Conservation (phyloP, 768 basidiomycete species). For the Rhizopogon vesiculosus region DNA sequence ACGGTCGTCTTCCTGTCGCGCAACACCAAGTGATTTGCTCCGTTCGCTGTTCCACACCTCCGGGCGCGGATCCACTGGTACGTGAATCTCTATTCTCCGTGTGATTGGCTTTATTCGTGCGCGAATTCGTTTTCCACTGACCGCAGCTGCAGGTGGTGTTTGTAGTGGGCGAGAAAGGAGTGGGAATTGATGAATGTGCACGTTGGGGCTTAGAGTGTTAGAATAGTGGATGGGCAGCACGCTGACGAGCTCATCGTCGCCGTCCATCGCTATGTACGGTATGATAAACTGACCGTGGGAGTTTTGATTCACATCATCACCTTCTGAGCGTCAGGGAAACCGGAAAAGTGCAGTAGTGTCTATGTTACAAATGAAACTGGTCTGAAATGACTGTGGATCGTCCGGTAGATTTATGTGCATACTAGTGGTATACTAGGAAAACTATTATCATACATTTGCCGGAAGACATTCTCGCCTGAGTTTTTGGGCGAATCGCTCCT, state of each 20-base stretch:
- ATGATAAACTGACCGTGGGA: not conserved
- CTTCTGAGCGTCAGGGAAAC: not conserved
- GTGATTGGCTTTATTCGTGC: conserved; percentile 66
- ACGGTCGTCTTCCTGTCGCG: conserved; percentile 67
- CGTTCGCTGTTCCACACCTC: conserved; percentile 81
- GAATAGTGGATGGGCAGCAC: conserved; percentile 72
- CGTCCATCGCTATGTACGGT: conserved; percentile 14
- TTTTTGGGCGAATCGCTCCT: not conserved
- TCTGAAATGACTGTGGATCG: conserved; percentile 3
- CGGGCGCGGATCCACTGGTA: conserved; percentile 74
- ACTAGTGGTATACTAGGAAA: not conserved
- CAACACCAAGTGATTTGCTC: conserved; percentile 59
- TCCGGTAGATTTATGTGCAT: conserved; percentile 1
- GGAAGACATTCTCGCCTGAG: not conserved
- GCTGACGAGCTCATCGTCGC: conserved; percentile 57
- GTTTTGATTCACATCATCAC: not conserved
- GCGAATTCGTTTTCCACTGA: conserved; percentile 71
- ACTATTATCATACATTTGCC: conserved; percentile 7
- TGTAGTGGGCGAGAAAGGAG: conserved; percentile 70
- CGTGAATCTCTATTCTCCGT: conserved; percentile 67
- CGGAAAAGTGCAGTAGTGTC: not conserved
- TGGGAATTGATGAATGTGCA: conserved; percentile 82
- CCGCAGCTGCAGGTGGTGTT: conserved; percentile 66
- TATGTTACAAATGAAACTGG: conserved; percentile 3
- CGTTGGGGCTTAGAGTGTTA: conserved; percentile 50